phyloP scores from a whole-genome alignment of 306 rosid species.

The Castanea mollissima region DNA sequence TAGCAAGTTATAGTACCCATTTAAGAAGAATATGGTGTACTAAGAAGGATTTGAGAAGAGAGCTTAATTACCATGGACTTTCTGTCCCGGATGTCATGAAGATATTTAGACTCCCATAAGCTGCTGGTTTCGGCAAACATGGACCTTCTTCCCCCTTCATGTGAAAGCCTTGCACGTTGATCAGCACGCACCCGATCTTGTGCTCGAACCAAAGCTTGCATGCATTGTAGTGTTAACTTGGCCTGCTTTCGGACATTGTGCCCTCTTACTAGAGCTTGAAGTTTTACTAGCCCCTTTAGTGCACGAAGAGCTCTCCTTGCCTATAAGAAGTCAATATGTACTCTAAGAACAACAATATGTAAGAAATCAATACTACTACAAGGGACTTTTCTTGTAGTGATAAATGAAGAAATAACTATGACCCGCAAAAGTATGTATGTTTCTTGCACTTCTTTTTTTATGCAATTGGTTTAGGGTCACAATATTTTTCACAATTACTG shows the following conservation, averaged over 20 bases:
- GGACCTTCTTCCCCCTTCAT: constrained; percentile 27
- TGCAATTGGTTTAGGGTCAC: too few relatives aligned
- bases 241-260: constrained; percentile 30
- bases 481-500: too few relatives aligned
- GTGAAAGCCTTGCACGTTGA: constrained; percentile 37
- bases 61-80: constrained; percentile 16
- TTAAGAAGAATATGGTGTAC: too few relatives aligned
- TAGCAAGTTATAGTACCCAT: not conserved
- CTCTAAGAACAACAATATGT: too few relatives aligned
- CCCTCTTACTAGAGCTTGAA: constrained; percentile 40
- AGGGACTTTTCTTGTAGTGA: too few relatives aligned
- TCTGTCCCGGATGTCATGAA: constrained; percentile 24
- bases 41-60: not conserved
- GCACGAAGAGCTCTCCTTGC: constrained; percentile 36
- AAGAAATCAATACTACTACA: not conserved
- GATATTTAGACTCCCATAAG: constrained; percentile 21
- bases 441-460: too few relatives aligned
- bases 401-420: too few relatives aligned
- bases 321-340: not conserved
- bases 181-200: constrained; percentile 27
- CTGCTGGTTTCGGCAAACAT: constrained; percentile 18
- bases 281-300: constrained; percentile 37
- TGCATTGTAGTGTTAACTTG: constrained; percentile 28
- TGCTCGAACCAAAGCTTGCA: constrained; percentile 35
- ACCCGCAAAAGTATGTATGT: too few relatives aligned